phyloP scores from a whole-genome alignment of 768 basidiomycete genomes.

The Ramaria sp. region DNA sequence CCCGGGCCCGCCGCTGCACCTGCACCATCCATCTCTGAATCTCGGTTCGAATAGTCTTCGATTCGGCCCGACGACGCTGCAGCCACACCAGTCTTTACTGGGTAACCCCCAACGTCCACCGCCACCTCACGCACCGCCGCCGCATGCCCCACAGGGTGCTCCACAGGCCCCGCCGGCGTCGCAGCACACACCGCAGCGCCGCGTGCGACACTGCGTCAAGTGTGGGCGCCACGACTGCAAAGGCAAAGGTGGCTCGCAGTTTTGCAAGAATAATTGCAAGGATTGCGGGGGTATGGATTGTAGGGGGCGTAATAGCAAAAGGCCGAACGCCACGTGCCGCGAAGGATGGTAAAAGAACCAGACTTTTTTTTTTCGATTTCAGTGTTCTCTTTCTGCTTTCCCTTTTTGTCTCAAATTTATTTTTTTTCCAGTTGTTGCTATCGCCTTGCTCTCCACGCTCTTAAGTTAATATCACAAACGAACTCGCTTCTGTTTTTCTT shows the following conservation, averaged over 20 bases:
- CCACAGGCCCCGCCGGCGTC: neutral
- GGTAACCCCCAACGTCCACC: neutral
- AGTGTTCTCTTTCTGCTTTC: too few species aligned
- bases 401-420: too few species aligned
- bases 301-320: conserved; percentile 63
- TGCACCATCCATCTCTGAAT: neutral
- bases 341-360: conserved; percentile 23
- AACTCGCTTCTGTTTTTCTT: neutral
- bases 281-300: conserved; percentile 78
- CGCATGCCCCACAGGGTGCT: neutral
- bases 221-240: conserved; percentile 76
- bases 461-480: neutral
- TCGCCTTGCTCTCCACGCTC: neutral
- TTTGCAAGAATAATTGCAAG: conserved; percentile 66
- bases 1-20: neutral
- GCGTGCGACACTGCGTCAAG: conserved; percentile 74
- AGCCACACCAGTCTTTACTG: neutral
- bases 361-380: neutral
- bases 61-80: neutral
- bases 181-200: conserved; percentile 34
- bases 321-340: conserved; percentile 63
- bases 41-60: neutral
- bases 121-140: neutral
- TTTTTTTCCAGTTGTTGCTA: neutral
- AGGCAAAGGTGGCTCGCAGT: conserved; percentile 67